Percentiles rank a stretch among this genome's conserved stretches.
phyloP scores from a whole-genome alignment of 2,329 filamentous ascomycete species.

The Emmonsia crescens region DNA sequence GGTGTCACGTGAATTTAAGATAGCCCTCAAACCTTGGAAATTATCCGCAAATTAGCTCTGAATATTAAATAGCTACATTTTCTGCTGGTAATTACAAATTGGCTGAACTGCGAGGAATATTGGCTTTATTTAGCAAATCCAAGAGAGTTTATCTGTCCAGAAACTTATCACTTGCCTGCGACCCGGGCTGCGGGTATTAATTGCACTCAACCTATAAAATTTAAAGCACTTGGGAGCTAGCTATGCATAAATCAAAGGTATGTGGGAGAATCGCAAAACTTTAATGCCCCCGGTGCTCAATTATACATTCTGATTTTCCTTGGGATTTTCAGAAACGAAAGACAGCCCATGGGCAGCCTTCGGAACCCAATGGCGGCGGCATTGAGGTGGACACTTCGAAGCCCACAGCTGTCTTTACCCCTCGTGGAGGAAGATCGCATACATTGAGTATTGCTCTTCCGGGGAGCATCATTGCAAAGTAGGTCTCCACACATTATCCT shows the following conservation, averaged over 20 bases:
- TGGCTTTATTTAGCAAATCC: neutral
- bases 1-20: neutral
- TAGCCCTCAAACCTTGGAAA: neutral
- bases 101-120: neutral
- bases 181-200: too few relatives aligned
- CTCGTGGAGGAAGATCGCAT: constrained; percentile 54
- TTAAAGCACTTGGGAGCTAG: neutral
- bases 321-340: constrained; percentile 16
- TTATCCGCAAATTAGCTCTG: neutral
- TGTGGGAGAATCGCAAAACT: neutral
- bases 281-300: too few relatives aligned
- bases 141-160: too few relatives aligned
- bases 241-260: constrained; percentile 6
- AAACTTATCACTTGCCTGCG: neutral
- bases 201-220: neutral
- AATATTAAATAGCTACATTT: neutral
- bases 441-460: constrained; percentile 70
- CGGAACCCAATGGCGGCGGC: constrained; percentile 8
- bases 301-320: neutral
- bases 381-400: constrained; percentile 47
- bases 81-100: neutral
- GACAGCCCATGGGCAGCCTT: constrained; percentile 10
- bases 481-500: constrained; percentile 18
- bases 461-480: constrained; percentile 68
- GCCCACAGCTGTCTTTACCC: constrained; percentile 58